Conservation (phyloP, 176 grass and related monocot species). For the Panicum miliaceum region DNA sequence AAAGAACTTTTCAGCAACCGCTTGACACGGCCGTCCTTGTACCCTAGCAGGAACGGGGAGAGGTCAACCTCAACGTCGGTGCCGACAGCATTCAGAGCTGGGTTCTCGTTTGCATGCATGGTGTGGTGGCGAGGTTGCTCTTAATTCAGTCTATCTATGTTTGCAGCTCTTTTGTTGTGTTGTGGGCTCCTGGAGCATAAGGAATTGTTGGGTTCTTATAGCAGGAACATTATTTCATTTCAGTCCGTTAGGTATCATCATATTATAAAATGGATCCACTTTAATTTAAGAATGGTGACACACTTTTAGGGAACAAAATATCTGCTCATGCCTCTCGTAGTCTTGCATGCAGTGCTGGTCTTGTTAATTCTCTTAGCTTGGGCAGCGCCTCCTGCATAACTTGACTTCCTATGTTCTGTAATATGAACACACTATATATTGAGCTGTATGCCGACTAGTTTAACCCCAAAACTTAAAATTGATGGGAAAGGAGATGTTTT, state of each 20-base stretch:
- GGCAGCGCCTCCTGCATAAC: too few relatives aligned
- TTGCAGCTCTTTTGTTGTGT: not conserved
- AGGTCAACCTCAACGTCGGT: not conserved
- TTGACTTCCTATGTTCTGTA: too few relatives aligned
- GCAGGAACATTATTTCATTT: not conserved
- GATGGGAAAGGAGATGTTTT: too few relatives aligned
- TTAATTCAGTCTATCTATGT: not conserved
- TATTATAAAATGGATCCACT: not conserved
- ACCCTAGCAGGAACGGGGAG: not conserved
- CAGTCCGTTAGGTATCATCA: not conserved
- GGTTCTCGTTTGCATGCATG: not conserved
- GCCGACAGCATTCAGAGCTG: not conserved
- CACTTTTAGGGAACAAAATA: not conserved
- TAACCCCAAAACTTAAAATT: too few relatives aligned
- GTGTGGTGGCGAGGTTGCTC: not conserved
- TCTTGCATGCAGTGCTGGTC: too few relatives aligned
- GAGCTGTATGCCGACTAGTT: too few relatives aligned
- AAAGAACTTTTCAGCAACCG: not conserved
- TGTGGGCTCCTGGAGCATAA: too few relatives aligned
- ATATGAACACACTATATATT: too few relatives aligned
- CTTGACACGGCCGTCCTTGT: conserved; percentile 28
- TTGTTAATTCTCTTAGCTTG: too few relatives aligned
- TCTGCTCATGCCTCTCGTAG: too few relatives aligned
- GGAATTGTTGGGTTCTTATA: not conserved
- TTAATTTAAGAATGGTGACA: not conserved